Conservation (phyloP, 2,329 filamentous ascomycete species). For the Chalaropsis thielavioides region DNA sequence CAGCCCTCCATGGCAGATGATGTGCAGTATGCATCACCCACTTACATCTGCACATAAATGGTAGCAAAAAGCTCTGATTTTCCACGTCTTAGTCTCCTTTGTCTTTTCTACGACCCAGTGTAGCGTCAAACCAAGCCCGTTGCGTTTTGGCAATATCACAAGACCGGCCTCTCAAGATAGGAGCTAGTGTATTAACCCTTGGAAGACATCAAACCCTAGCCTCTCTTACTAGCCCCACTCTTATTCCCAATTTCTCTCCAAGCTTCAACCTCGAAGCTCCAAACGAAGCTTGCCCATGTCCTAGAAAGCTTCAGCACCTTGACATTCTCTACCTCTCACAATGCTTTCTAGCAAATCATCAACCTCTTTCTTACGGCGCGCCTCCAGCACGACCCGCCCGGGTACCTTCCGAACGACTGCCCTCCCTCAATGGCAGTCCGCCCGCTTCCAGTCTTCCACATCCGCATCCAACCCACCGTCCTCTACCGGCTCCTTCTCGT, state of each 20-base stretch:
- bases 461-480: constrained; percentile 19
- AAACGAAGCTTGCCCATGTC: background rate
- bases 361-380: background rate
- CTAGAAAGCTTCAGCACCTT: background rate
- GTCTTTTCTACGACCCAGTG: no score
- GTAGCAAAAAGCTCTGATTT: no score
- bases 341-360: background rate
- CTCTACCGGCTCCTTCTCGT: constrained; percentile 33
- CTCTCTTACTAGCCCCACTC: background rate
- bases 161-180: no score
- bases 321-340: background rate
- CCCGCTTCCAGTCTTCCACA: constrained; percentile 20
- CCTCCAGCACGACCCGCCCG: background rate
- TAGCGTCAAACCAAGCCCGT: no score
- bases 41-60: no score
- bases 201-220: no score
- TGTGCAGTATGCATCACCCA: no score
- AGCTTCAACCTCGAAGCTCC: background rate
- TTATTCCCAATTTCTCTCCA: background rate
- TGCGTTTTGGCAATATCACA: no score
- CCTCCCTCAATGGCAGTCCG: background rate
- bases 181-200: no score
- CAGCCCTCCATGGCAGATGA: background rate
- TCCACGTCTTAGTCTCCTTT: no score
- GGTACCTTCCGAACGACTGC: background rate